A percentile compares a stretch with the other conserved stretches of the same genome.
Conservation (phyloP, 306 rosid species). For the Quercus gilva region DNA sequence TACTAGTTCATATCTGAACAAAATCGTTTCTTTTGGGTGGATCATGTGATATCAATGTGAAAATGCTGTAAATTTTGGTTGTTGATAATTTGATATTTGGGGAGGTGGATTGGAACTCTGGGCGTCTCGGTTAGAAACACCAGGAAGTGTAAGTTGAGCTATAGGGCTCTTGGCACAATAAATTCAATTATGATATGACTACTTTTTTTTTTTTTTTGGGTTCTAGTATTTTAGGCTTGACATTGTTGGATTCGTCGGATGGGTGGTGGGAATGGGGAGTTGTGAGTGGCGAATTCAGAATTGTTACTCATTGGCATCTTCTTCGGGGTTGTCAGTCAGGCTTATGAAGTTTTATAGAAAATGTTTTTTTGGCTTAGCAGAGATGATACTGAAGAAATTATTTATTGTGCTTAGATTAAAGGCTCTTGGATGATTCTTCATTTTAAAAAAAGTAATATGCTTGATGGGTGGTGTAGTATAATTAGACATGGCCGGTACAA, state of each 20-base stretch:
- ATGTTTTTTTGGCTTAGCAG: neutral
- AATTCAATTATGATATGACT: too few species aligned
- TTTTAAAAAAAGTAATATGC: neutral
- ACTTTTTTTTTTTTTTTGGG: too few species aligned
- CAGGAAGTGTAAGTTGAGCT: too few species aligned
- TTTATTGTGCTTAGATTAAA: neutral
- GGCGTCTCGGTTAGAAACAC: too few species aligned
- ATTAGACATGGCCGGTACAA: too few species aligned
- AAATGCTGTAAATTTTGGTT: too few species aligned
- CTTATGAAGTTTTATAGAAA: neutral
- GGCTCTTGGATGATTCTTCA: neutral
- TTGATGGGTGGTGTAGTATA: neutral
- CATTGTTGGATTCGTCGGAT: too few species aligned
- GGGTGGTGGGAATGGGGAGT: too few species aligned
- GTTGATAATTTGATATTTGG: too few species aligned
- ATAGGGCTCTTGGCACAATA: too few species aligned
- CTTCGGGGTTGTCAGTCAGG: neutral
- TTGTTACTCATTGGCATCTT: neutral
- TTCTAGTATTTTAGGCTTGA: too few species aligned
- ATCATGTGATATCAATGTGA: neutral
- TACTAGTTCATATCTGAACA: neutral
- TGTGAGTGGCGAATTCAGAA: neutral
- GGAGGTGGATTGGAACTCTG: too few species aligned
- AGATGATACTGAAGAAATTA: neutral
- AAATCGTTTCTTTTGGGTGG: neutral